A percentile compares a stretch with the other conserved stretches of the same genome.
Evolutionary conservation across 768 basidiomycete species (phyloP).

Genomic region (Mycena rebaudengoi): DNA sequence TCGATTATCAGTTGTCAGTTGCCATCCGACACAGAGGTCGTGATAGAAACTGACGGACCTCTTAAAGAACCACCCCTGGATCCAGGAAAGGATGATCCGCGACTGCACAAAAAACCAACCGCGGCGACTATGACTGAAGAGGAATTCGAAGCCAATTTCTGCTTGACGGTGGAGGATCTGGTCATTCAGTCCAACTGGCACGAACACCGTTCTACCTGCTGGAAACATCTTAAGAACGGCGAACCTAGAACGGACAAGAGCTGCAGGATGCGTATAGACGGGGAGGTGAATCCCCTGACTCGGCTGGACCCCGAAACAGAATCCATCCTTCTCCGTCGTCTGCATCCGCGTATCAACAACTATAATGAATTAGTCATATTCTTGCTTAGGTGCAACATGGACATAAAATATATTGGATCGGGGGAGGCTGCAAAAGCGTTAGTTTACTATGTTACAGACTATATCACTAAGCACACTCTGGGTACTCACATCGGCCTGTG

Average conservation of each 20-base stretch:
- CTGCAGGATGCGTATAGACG: neutral
- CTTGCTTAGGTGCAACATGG: slow-evolving; percentile 36
- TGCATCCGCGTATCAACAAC: slow-evolving; percentile 23
- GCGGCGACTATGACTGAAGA: neutral
- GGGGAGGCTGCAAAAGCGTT: slow-evolving; percentile 38
- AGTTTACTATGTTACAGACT: slow-evolving; percentile 45
- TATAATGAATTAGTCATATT: slow-evolving; percentile 24
- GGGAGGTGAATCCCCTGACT: neutral
- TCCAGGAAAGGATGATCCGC: too few relatives aligned
- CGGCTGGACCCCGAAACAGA: slow-evolving; percentile 8
- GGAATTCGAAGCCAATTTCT: neutral
- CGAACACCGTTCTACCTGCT: slow-evolving; percentile 13
- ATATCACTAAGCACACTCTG: slow-evolving; percentile 41
- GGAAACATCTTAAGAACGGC: slow-evolving; percentile 18
- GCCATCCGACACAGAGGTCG: too few relatives aligned
- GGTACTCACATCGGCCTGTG: slow-evolving; percentile 24
- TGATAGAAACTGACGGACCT: too few relatives aligned
- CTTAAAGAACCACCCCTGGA: too few relatives aligned
- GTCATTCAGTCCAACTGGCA: slow-evolving; percentile 21
- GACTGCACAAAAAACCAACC: too few relatives aligned
- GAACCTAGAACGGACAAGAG: neutral
- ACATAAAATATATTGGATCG: slow-evolving; percentile 40
- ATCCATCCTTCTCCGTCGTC: slow-evolving; percentile 6
- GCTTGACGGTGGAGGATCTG: slow-evolving; percentile 13
- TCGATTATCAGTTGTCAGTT: too few relatives aligned